These are phyloP conservation scores for Acacia concinna DNA, from an alignment of 331 rosid species.

Conservation along the genomic window DNA sequence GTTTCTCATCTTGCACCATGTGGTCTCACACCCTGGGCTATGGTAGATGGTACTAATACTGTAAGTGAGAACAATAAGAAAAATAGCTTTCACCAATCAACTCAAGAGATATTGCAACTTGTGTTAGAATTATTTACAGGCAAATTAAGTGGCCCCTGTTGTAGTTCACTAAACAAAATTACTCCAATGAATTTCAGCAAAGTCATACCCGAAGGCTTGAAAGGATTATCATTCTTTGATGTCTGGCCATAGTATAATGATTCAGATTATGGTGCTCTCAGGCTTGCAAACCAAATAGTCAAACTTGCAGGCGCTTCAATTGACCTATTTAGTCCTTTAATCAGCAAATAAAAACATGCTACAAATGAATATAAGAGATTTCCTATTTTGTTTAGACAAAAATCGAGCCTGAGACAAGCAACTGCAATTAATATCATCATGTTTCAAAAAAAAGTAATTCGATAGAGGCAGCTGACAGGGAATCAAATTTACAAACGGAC, in stretches of 20 bases:
- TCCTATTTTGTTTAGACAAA: constrained; percentile 18
- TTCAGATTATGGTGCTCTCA: constrained; percentile 20
- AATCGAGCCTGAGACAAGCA: background rate
- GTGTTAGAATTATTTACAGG: background rate
- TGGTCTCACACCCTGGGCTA: background rate
- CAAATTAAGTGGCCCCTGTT: background rate
- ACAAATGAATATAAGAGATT: constrained; percentile 11
- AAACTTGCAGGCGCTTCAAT: constrained; percentile 22
- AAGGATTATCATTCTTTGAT: constrained; percentile 31
- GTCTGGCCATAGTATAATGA: constrained; percentile 27
- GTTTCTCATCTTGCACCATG: background rate
- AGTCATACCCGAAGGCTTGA: constrained; percentile 12
- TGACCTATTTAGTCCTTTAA: constrained; percentile 25
- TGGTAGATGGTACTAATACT: background rate
- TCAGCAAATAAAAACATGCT: constrained; percentile 14
- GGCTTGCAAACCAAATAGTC: constrained; percentile 29
- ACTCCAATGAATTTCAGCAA: constrained; percentile 20
- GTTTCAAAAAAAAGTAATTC: background rate
- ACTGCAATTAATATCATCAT: constrained; percentile 5
- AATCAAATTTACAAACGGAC: background rate
- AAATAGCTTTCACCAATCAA: constrained; percentile 13
- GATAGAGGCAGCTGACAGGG: background rate
- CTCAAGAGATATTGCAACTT: constrained; percentile 14
- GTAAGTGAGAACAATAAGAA: background rate
- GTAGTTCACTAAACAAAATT: constrained; percentile 20